Conservation (phyloP, 169 alveolate species). For the Theileria sp. region DNA sequence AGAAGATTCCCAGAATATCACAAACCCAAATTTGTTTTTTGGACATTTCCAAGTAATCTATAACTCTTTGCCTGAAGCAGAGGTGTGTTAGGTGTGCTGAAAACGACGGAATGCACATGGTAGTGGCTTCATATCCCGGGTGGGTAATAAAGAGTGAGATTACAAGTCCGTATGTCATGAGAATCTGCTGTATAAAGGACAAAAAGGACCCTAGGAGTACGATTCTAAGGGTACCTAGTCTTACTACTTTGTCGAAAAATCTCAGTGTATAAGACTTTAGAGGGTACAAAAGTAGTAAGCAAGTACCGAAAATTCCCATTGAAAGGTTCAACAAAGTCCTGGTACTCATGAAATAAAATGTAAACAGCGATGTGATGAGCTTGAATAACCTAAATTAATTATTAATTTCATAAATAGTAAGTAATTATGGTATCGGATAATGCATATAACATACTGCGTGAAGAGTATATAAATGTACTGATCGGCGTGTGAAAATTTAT, state of each 20-base stretch:
- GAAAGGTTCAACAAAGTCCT: neutral
- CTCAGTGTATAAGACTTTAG: neutral
- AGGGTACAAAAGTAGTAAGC: slow-evolving; percentile 12
- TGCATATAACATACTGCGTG: slow-evolving; percentile 15
- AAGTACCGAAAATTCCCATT: slow-evolving; percentile 16
- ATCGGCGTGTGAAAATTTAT: neutral
- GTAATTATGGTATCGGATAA: neutral
- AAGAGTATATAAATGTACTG: neutral
- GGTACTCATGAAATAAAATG: neutral
- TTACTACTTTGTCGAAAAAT: neutral
- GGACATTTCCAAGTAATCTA: slow-evolving; percentile 11
- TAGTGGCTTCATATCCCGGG: slow-evolving; percentile 22
- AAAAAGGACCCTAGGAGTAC: neutral
- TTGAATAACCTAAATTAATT: neutral
- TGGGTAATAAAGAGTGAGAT: neutral
- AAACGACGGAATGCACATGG: slow-evolving; percentile 19
- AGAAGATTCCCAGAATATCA: neutral
- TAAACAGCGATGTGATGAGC: slow-evolving; percentile 5
- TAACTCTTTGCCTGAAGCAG: slow-evolving; percentile 6
- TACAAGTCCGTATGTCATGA: slow-evolving; percentile 23
- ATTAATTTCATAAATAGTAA: neutral
- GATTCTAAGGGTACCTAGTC: neutral
- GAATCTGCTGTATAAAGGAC: slow-evolving; percentile 18
- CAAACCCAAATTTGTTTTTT: neutral
- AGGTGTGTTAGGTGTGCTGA: slow-evolving; percentile 11